Evolutionary conservation across 108 stramenopile species (phyloP).

Genomic region (Nannochloropsis salina): DNA sequence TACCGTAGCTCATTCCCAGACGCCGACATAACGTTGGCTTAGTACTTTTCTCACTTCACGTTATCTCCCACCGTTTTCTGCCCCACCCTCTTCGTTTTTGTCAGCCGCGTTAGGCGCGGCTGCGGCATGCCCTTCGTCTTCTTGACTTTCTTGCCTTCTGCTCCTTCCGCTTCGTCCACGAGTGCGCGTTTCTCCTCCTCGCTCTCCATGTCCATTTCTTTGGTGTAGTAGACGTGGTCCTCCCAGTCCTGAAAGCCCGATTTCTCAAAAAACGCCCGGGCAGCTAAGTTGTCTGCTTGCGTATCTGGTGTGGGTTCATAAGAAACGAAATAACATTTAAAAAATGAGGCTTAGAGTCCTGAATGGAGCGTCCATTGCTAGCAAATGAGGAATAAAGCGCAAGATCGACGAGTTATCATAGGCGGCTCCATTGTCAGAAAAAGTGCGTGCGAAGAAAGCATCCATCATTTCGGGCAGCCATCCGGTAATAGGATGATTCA

Average conservation of each 20-base stretch:
- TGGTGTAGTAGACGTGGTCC: slow-evolving; percentile 9
- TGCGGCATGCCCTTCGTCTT: not conserved
- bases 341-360: no score
- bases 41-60: no score
- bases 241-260: slow-evolving; percentile 10
- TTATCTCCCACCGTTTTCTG: not conserved
- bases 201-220: not conserved
- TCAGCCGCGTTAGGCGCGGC: not conserved
- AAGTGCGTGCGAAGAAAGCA: no score
- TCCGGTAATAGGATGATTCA: not conserved
- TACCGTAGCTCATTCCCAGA: no score
- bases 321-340: no score
- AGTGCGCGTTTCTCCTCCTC: not conserved
- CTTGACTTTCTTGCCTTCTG: not conserved
- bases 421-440: no score
- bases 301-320: not conserved
- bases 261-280: not conserved
- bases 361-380: no score
- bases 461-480: no score
- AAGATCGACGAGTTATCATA: no score
- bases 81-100: not conserved
- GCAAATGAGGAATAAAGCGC: no score
- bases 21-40: no score
- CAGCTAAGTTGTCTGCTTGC: not conserved
- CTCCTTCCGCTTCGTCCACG: not conserved